Base-by-base conservation (phyloP, 148 eudicot species). In the Nepenthes mirabilis region DNA sequence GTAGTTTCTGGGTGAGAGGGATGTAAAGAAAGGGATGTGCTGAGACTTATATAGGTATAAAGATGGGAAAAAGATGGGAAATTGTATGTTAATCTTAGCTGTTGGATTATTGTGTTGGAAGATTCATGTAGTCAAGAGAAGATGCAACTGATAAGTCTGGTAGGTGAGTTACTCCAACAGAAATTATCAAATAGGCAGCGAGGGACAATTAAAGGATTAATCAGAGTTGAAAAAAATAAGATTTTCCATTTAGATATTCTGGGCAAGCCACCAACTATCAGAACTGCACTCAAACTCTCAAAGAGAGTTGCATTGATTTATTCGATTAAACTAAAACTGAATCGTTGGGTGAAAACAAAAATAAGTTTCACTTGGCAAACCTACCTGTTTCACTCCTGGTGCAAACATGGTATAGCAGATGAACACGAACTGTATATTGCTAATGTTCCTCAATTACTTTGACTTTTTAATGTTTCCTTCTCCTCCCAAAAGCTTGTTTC, bases 81-180 rank as follows among this genome's bases (percentile, higher is more conserved):
- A 49, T 54, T 64, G 33, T 37, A 23, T 37, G 37, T 23, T 23
- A 50, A 53, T n/a, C 3, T 13, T 33, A 43, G n/a, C 37, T 35
- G 56, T 48, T 55, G 65, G 67, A 66, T 64, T 72, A 49, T 23
- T 33, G 61, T 33, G 33, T 64, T n/a, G 34, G 45, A 74, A 57
- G 52, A 47, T 61, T 59, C 58, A 37, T 59, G 14, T 75, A 75
- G 91, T 85, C 91, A 85, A 85, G 55, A 71, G 91, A 79, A 57
- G 91, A 85, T 85, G 77, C 49, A 85, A 82, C 87, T 69, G 82
- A 71, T 68, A 65, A 49, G 61, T 36, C 34, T 61, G 77, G 74
- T 79, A 74, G 82, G 79, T 79, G 77, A 70, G 71, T 2, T 32
- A 55, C 10, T 55, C 36, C 36, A 55, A 55, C 52, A 49, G 11